Evolutionary conservation across 1,284 basidiomycete genomes (phyloP).

Genomic region (Heterobasidion annosum): DNA sequence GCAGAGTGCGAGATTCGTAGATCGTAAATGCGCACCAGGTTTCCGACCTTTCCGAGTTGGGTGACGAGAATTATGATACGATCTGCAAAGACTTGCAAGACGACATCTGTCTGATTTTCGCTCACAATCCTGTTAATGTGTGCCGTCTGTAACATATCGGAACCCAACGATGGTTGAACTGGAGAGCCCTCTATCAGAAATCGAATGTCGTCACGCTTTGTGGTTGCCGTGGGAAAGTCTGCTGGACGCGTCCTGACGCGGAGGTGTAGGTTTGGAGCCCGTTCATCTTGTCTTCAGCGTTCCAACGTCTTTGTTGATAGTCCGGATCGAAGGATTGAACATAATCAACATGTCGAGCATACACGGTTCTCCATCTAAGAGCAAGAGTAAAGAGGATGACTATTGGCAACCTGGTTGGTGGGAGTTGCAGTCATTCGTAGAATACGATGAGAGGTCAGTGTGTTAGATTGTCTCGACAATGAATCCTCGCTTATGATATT

Average conservation of each 20-base stretch:
- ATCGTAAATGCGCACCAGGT: slow-evolving; percentile 40
- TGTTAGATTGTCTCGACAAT: neutral
- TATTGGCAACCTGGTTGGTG: slow-evolving; percentile 63
- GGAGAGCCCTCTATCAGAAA: neutral
- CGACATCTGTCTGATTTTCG: slow-evolving; percentile 60
- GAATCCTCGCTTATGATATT: neutral
- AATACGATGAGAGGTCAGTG: slow-evolving; percentile 43
- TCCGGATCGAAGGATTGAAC: too few relatives aligned
- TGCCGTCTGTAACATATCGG: slow-evolving; percentile 16
- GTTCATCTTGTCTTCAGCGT: too few relatives aligned
- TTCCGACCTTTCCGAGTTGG: slow-evolving; percentile 83
- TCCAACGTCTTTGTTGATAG: too few relatives aligned
- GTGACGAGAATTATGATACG: slow-evolving; percentile 76
- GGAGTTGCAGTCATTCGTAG: slow-evolving; percentile 55
- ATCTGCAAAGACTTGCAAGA: slow-evolving; percentile 75
- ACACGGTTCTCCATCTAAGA: slow-evolving; percentile 36
- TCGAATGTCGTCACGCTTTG: neutral
- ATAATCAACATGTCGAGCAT: slow-evolving; percentile 12
- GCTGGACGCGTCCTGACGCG: too few relatives aligned
- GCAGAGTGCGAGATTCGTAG: too few relatives aligned
- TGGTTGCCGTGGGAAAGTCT: neutral
- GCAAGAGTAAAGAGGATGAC: slow-evolving; percentile 44
- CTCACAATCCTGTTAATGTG: slow-evolving; percentile 39
- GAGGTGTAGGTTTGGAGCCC: too few relatives aligned
- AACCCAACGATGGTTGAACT: neutral